phyloP scores from a whole-genome alignment of 2,329 filamentous ascomycete species.

The Aspergillus piperis region DNA sequence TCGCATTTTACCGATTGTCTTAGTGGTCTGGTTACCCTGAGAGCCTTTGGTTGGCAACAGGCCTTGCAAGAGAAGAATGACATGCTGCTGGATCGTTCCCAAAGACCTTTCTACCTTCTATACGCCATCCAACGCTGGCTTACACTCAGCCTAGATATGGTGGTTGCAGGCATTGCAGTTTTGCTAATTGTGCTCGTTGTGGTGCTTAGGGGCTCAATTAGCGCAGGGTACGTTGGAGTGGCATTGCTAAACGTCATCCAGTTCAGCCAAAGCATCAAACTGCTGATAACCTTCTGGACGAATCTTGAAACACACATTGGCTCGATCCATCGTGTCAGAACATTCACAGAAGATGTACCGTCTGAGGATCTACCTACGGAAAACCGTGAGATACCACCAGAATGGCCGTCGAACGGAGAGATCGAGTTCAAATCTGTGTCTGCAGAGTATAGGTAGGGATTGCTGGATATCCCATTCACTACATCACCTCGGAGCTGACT shows the following conservation, averaged over 20 bases:
- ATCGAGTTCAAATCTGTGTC: slow-evolving; percentile 49
- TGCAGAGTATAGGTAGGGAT: slow-evolving; percentile 45
- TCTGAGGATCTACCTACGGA: slow-evolving; percentile 49
- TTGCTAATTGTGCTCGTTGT: slow-evolving; percentile 54
- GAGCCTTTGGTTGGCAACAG: slow-evolving; percentile 59
- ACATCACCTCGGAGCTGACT: slow-evolving; percentile 14
- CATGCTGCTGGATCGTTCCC: slow-evolving; percentile 54
- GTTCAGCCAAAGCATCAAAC: slow-evolving; percentile 55
- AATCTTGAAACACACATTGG: slow-evolving; percentile 60
- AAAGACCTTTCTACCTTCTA: slow-evolving; percentile 60
- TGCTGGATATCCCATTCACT: background rate
- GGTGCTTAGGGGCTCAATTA: slow-evolving; percentile 44
- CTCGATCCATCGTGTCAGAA: slow-evolving; percentile 57
- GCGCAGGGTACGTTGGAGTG: slow-evolving; percentile 54
- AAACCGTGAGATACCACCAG: slow-evolving; percentile 38
- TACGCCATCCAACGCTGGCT: slow-evolving; percentile 62
- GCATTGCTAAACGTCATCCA: slow-evolving; percentile 56
- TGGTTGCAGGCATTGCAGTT: slow-evolving; percentile 53
- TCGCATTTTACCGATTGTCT: slow-evolving; percentile 60
- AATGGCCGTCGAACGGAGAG: slow-evolving; percentile 47
- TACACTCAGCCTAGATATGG: slow-evolving; percentile 51
- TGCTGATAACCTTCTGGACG: slow-evolving; percentile 58
- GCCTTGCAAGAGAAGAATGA: slow-evolving; percentile 49
- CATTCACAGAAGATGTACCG: slow-evolving; percentile 50
- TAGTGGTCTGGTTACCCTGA: slow-evolving; percentile 57